A percentile compares a stretch with the other conserved stretches of the same genome.
phyloP scores from a whole-genome alignment of 176 grass and related monocot genomes.

The Aegilops umbellulata region DNA sequence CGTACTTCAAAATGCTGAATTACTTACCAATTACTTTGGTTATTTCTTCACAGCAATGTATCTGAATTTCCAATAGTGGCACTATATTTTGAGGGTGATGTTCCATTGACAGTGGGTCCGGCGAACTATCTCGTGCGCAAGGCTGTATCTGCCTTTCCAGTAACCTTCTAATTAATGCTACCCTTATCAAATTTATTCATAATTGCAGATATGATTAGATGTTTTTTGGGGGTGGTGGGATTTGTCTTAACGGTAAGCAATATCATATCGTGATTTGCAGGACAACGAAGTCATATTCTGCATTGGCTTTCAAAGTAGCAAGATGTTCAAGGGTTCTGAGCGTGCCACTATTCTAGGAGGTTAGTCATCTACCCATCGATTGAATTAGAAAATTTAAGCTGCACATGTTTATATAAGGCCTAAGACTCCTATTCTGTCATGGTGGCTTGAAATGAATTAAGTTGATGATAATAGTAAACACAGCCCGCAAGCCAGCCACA shows the following conservation, averaged over 20 bases:
- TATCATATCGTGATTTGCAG: constrained; percentile 41
- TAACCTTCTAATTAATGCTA: not conserved
- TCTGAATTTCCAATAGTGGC: constrained; percentile 73
- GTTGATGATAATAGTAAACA: too few species aligned
- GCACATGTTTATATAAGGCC: not conserved
- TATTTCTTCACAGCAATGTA: constrained; percentile 45
- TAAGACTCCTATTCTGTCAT: not conserved
- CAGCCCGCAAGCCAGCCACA: too few species aligned
- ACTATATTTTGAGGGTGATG: constrained; percentile 77
- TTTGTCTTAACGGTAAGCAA: not conserved
- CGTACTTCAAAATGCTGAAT: constrained; percentile 8
- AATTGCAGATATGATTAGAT: not conserved
- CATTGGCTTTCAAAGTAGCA: constrained; percentile 88
- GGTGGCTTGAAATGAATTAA: not conserved
- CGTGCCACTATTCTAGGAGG: constrained; percentile 82
- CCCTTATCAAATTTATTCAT: not conserved
- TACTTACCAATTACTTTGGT: not conserved
- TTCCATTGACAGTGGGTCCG: constrained; percentile 61
- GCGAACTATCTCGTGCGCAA: constrained; percentile 66
- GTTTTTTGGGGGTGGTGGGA: too few species aligned
- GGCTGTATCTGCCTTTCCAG: too few species aligned
- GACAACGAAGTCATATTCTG: constrained; percentile 61
- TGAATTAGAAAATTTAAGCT: not conserved
- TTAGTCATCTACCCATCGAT: constrained; percentile 25
- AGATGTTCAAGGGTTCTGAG: constrained; percentile 3